Conservation (phyloP, 305 asterid species). For the Ajuga reptans region DNA sequence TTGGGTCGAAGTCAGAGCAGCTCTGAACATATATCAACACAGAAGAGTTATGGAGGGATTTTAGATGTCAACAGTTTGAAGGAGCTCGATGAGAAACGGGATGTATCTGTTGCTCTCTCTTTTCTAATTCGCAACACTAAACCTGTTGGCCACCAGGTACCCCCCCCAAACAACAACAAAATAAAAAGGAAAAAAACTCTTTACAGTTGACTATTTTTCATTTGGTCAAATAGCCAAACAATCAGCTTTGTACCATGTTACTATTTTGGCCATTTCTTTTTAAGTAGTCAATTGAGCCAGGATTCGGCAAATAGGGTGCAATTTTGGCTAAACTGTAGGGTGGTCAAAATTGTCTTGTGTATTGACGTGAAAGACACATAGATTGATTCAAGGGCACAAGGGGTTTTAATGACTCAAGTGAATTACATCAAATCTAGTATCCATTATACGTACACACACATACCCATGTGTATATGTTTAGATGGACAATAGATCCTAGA, state of each 20-base stretch:
- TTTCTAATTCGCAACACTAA: slow-evolving; percentile 58
- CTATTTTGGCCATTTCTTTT: no score
- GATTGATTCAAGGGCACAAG: neutral
- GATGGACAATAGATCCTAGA: no score
- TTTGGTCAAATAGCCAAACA: neutral
- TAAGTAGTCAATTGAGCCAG: neutral
- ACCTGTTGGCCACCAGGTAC: slow-evolving; percentile 80
- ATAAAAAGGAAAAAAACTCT: neutral
- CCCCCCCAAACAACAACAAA: neutral
- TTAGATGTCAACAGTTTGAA: slow-evolving; percentile 48
- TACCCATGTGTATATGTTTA: neutral
- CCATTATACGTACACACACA: neutral
- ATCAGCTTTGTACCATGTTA: no score
- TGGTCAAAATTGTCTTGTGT: neutral
- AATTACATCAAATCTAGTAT: neutral
- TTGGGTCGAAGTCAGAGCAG: slow-evolving; percentile 28
- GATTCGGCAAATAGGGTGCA: neutral
- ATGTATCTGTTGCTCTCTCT: slow-evolving; percentile 45
- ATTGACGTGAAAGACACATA: no score
- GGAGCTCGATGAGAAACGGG: slow-evolving; percentile 53
- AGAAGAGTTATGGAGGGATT: slow-evolving; percentile 40
- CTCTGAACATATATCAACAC: slow-evolving; percentile 30
- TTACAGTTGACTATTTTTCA: neutral
- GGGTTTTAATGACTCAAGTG: neutral
- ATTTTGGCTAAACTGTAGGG: neutral